A percentile compares a stretch with the other conserved stretches of the same genome.
Evolutionary conservation across 2,329 filamentous ascomycete genomes (phyloP).

Genomic region (Shiraia bambusicola): DNA sequence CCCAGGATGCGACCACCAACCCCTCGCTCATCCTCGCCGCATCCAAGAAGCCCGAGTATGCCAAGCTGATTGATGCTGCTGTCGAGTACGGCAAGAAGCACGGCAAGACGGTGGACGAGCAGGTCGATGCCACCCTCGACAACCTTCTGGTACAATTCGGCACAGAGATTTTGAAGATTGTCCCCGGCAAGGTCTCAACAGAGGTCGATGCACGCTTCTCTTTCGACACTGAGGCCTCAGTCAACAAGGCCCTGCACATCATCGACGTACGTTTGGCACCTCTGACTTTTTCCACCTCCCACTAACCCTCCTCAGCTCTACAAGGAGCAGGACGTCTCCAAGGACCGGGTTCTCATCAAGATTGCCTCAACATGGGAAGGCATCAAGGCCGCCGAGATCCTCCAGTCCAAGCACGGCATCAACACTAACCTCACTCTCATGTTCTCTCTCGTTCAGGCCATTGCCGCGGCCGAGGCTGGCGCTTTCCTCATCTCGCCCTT

Average conservation of each 20-base stretch:
- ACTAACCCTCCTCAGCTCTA: slow-evolving; percentile 69
- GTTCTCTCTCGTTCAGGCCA: slow-evolving; percentile 94
- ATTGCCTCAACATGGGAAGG: slow-evolving; percentile 99
- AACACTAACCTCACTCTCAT: slow-evolving; percentile 99
- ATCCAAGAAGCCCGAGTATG: slow-evolving; percentile 97
- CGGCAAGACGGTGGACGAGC: slow-evolving; percentile 67
- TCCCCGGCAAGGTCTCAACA: slow-evolving; percentile 97
- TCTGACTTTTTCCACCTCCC: not conserved
- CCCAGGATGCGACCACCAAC: slow-evolving; percentile 99
- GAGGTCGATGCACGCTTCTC: slow-evolving; percentile 97
- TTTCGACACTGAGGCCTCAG: slow-evolving; percentile 88
- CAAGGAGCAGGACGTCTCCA: slow-evolving; percentile 85
- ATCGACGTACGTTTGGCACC: slow-evolving; percentile 70
- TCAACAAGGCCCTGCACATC: slow-evolving; percentile 95
- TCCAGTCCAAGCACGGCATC: slow-evolving; percentile 92
- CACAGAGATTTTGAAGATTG: slow-evolving; percentile 93
- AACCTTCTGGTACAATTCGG: slow-evolving; percentile 96
- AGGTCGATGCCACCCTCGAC: slow-evolving; percentile 91
- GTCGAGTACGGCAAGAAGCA: slow-evolving; percentile 81
- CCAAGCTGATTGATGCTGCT: slow-evolving; percentile 83
- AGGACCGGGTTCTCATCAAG: slow-evolving; percentile 97
- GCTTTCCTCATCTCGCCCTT: slow-evolving; percentile 99
- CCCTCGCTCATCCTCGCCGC: slow-evolving; percentile 97
- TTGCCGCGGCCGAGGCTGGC: slow-evolving; percentile 90
- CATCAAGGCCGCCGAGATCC: slow-evolving; percentile 96